Evolutionary conservation across 1,139 yeast genomes (phyloP).

Genomic region (Scheffersomyces lignicola): DNA sequence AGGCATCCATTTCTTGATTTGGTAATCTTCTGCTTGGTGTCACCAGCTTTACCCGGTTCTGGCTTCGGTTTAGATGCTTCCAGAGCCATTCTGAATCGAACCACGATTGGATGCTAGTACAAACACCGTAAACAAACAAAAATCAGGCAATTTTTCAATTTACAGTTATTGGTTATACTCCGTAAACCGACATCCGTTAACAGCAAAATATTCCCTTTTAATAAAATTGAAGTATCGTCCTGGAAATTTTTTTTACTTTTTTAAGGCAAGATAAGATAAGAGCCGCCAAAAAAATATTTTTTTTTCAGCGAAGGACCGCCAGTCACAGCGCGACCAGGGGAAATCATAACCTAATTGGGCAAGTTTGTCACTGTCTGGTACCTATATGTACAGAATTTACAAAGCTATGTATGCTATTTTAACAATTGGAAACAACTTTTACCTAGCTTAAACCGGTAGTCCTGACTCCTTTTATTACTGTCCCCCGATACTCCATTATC

Average conservation of each 20-base stretch:
- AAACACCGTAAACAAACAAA: too few species aligned
- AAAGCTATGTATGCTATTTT: neutral
- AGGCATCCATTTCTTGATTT: slow-evolving; percentile 87
- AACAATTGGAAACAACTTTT: slow-evolving; percentile 17
- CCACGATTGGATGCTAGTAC: too few species aligned
- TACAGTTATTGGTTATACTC: too few species aligned
- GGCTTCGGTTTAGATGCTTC: too few species aligned
- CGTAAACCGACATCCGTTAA: slow-evolving; percentile 2
- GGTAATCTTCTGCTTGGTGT: slow-evolving; percentile 6
- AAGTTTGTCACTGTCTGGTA: neutral
- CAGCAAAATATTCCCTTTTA: slow-evolving; percentile 10
- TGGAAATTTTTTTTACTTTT: too few species aligned
- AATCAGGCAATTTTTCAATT: too few species aligned
- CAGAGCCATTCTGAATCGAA: too few species aligned
- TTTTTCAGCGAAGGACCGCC: neutral
- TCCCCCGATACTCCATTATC: slow-evolving; percentile 15
- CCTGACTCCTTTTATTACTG: slow-evolving; percentile 10
- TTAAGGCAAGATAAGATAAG: slow-evolving; percentile 4
- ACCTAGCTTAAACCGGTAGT: slow-evolving; percentile 33
- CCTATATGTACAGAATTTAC: neutral
- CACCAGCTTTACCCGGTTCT: too few species aligned
- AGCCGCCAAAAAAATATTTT: slow-evolving; percentile 1
- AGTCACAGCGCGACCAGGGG: neutral
- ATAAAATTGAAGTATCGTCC: slow-evolving; percentile 4
- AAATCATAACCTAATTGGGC: neutral